These are phyloP conservation scores for Helminthosporium solani DNA, from an alignment of 2,329 filamentous ascomycete genomes.

Conservation along the genomic window DNA sequence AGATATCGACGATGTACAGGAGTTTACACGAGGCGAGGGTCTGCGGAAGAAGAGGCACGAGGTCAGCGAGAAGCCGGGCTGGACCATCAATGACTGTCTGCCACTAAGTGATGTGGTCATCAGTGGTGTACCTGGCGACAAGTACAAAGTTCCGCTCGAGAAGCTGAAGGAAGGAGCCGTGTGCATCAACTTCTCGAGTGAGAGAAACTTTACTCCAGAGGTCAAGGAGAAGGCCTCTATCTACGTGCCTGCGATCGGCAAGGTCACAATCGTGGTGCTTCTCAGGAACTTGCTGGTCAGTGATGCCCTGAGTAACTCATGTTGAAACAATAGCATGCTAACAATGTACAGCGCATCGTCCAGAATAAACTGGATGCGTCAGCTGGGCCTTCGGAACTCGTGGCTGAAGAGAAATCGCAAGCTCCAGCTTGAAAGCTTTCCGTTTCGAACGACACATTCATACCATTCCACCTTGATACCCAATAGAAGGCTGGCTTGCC, in stretches of 20 bases:
- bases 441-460: not conserved
- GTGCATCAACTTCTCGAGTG: conserved; percentile 98
- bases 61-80: conserved; percentile 78
- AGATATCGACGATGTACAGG: conserved; percentile 85
- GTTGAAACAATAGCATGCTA: conserved; percentile 8
- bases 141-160: conserved; percentile 84
- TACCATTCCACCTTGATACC: conserved; percentile 22
- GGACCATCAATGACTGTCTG: conserved; percentile 76
- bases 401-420: conserved; percentile 20
- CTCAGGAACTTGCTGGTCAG: conserved; percentile 84
- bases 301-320: conserved; percentile 17
- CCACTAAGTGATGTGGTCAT: conserved; percentile 93
- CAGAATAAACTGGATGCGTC: conserved; percentile 44
- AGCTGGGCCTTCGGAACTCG: conserved; percentile 18
- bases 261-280: conserved; percentile 92
- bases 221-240: conserved; percentile 96
- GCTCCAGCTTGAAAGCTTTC: not conserved
- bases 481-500: conserved; percentile 21
- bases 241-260: conserved; percentile 95
- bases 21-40: conserved; percentile 87
- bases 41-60: conserved; percentile 84
- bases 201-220: conserved; percentile 86
- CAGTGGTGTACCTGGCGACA: conserved; percentile 82
- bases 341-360: conserved; percentile 43
- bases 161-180: conserved; percentile 85